Percentiles rank a stretch among this genome's conserved stretches.
Evolutionary conservation across 2,329 filamentous ascomycete genomes (phyloP).

Genomic region (Fusarium temperatum): DNA sequence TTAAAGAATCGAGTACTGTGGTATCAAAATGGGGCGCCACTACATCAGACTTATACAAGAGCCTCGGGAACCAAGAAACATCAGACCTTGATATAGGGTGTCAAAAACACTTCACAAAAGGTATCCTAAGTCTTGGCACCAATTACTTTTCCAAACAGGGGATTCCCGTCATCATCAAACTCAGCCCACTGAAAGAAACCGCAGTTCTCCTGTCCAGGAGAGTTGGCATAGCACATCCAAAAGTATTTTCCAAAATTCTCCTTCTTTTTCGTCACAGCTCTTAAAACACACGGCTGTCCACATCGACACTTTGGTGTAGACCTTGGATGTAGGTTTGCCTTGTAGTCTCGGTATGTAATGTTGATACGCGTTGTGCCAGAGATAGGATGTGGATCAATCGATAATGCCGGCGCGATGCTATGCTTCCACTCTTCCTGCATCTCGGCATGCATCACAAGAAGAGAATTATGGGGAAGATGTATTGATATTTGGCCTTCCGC

Average conservation of each 20-base stretch:
- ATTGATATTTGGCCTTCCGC: slow-evolving; percentile 88
- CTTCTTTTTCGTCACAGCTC: slow-evolving; percentile 81
- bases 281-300: slow-evolving; percentile 71
- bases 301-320: slow-evolving; percentile 83
- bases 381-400: slow-evolving; percentile 86
- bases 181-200: slow-evolving; percentile 85
- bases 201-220: slow-evolving; percentile 75
- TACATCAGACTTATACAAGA: neutral
- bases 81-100: too few species aligned
- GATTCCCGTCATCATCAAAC: slow-evolving; percentile 87
- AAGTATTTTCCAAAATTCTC: slow-evolving; percentile 84
- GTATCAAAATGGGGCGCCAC: neutral
- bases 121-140: neutral
- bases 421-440: slow-evolving; percentile 99
- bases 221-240: slow-evolving; percentile 90
- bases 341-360: slow-evolving; percentile 92
- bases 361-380: slow-evolving; percentile 86
- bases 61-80: neutral
- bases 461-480: slow-evolving; percentile 91
- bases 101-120: too few species aligned
- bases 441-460: slow-evolving; percentile 95
- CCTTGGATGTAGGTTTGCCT: slow-evolving; percentile 77
- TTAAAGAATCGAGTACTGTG: accelerated
- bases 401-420: slow-evolving; percentile 75
- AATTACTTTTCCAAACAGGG: slow-evolving; percentile 47